These are phyloP conservation scores for Magnusiomyces ingens DNA, from an alignment of 1,139 yeast genomes.

Conservation along the genomic window DNA sequence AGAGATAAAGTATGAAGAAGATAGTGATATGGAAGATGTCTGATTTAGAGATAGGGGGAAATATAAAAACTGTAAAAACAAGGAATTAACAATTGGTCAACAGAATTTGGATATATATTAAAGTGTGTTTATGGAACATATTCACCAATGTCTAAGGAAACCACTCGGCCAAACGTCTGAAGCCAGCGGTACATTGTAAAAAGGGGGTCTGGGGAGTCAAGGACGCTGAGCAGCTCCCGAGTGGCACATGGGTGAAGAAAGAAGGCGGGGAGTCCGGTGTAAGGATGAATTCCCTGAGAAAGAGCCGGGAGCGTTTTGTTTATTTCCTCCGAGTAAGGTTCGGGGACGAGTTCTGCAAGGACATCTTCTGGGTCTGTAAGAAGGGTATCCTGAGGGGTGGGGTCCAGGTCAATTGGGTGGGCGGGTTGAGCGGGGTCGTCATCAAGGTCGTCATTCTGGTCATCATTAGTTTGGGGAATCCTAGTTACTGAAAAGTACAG, in stretches of 20 bases:
- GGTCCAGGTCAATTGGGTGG: too few species aligned
- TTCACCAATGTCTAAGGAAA: slow-evolving; percentile 8
- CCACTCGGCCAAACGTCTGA: slow-evolving; percentile 24
- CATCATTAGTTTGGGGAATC: background rate
- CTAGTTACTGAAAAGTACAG: background rate
- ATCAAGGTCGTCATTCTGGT: background rate
- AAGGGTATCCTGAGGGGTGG: background rate
- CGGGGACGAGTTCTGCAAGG: background rate
- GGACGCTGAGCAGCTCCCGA: slow-evolving; percentile 17
- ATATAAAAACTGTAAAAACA: background rate
- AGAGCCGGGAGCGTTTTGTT: slow-evolving; percentile 5
- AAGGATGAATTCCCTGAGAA: slow-evolving; percentile 34
- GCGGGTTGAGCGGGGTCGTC: background rate
- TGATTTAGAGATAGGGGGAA: background rate
- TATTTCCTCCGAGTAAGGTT: background rate
- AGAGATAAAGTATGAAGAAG: background rate
- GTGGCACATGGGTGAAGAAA: slow-evolving; percentile 38
- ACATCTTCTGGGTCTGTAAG: background rate
- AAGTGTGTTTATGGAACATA: background rate
- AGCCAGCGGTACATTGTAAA: slow-evolving; percentile 20
- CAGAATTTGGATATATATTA: background rate
- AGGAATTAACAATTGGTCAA: background rate
- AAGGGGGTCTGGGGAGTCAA: slow-evolving; percentile 4
- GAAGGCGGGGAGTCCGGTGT: slow-evolving; percentile 28
- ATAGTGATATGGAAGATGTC: slow-evolving; percentile 7